Evolutionary conservation across 768 basidiomycete genomes (phyloP).

Genomic region (Pulveroboletus sp.): DNA sequence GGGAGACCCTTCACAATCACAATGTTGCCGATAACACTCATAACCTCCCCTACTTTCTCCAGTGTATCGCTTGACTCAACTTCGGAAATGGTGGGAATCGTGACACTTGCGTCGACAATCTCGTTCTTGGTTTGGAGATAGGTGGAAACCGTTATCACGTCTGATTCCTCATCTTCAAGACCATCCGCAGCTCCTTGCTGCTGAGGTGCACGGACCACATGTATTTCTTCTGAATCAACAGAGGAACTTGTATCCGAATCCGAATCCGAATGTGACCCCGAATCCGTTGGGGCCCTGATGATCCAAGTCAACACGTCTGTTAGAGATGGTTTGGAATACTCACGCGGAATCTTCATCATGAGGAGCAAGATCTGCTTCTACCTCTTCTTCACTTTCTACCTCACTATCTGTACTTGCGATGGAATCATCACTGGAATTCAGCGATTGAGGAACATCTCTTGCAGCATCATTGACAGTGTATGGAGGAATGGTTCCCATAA

Average conservation of each 20-base stretch:
- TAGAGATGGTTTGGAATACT: constrained; percentile 8
- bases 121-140: constrained; percentile 72
- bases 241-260: constrained; percentile 19
- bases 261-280: constrained; percentile 40
- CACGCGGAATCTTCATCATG: constrained; percentile 38
- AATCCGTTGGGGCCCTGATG: constrained; percentile 27
- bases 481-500: constrained; percentile 42
- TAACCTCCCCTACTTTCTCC: constrained; percentile 74
- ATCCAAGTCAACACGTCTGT: constrained; percentile 18
- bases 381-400: constrained; percentile 65
- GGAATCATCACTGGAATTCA: constrained; percentile 37
- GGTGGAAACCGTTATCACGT: constrained; percentile 35
- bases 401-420: constrained; percentile 53
- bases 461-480: not conserved
- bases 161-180: constrained; percentile 52
- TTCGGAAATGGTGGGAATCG: constrained; percentile 59
- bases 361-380: constrained; percentile 57
- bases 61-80: constrained; percentile 62
- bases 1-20: constrained; percentile 68
- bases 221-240: constrained; percentile 21
- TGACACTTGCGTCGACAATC: constrained; percentile 52
- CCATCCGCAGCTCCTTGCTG: constrained; percentile 18
- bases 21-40: constrained; percentile 66
- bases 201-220: constrained; percentile 3
- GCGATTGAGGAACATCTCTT: not conserved